These are phyloP conservation scores for Teunomyces cretensis DNA, from an alignment of 805 yeast genomes.

Conservation along the genomic window DNA sequence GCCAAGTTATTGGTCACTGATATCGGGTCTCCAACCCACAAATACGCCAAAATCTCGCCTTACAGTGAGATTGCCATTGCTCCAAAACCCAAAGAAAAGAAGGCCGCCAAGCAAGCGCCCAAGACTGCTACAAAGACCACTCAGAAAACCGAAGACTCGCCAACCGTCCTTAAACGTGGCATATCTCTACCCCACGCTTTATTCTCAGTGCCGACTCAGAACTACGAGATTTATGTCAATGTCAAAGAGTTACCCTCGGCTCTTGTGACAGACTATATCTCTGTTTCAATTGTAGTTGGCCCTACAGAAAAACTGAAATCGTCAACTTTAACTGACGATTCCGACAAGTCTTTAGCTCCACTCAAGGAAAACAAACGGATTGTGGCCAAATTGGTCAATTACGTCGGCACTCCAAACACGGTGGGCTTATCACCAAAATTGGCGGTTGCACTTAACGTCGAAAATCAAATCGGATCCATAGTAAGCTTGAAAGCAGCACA, in stretches of 20 bases:
- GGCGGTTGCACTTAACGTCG: slow-evolving; percentile 56
- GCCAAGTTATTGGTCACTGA: slow-evolving; percentile 57
- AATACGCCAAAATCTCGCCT: slow-evolving; percentile 55
- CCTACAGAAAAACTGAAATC: slow-evolving; percentile 35
- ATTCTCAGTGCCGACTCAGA: slow-evolving; percentile 21
- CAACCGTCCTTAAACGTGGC: slow-evolving; percentile 49
- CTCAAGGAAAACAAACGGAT: slow-evolving; percentile 41
- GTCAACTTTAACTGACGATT: background rate
- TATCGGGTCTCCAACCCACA: slow-evolving; percentile 42
- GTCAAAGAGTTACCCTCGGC: slow-evolving; percentile 27
- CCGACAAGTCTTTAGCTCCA: slow-evolving; percentile 4
- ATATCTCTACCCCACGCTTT: slow-evolving; percentile 54
- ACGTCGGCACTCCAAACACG: slow-evolving; percentile 31
- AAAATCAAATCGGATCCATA: slow-evolving; percentile 49
- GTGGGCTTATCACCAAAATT: slow-evolving; percentile 56
- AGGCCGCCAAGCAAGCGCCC: slow-evolving; percentile 13
- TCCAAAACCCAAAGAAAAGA: slow-evolving; percentile 47
- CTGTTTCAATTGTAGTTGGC: slow-evolving; percentile 53
- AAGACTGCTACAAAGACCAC: slow-evolving; percentile 60
- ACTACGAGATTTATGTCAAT: slow-evolving; percentile 48
- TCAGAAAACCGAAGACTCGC: slow-evolving; percentile 16
- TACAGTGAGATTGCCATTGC: slow-evolving; percentile 74
- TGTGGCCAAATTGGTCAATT: slow-evolving; percentile 51
- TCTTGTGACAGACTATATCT: slow-evolving; percentile 39
- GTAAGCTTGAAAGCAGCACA: slow-evolving; percentile 51